Percentiles rank a stretch among this genome's conserved stretches.
Conservation (phyloP, 805 yeast genomes). For the Candida ponderosae region DNA sequence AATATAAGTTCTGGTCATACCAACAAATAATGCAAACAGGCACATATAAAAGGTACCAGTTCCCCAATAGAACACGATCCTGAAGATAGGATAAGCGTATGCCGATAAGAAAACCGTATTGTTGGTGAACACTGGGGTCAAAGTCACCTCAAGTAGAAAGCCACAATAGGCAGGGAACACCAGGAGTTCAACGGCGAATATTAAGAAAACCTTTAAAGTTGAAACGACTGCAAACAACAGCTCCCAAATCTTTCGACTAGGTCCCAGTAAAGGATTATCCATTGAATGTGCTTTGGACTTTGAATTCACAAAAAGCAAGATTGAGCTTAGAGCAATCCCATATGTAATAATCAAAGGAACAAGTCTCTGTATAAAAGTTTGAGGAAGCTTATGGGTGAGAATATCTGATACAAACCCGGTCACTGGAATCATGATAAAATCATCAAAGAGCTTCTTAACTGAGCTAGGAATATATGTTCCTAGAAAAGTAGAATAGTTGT, state of each 20-base stretch:
- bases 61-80: slow-evolving; percentile 42
- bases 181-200: slow-evolving; percentile 74
- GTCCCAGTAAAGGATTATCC: slow-evolving; percentile 39
- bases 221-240: slow-evolving; percentile 46
- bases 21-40: slow-evolving; percentile 75
- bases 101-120: not conserved
- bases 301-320: slow-evolving; percentile 24
- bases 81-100: not conserved
- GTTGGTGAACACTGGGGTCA: slow-evolving; percentile 46
- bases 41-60: slow-evolving; percentile 85
- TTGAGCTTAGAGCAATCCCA: slow-evolving; percentile 15
- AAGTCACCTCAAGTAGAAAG: slow-evolving; percentile 57
- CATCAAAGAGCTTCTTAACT: slow-evolving; percentile 1
- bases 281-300: slow-evolving; percentile 21
- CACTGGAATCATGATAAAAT: slow-evolving; percentile 14
- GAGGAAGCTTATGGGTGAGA: slow-evolving; percentile 17
- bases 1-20: slow-evolving; percentile 66
- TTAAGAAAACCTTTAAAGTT: slow-evolving; percentile 64
- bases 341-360: slow-evolving; percentile 30
- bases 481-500: too few relatives aligned
- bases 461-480: too few relatives aligned
- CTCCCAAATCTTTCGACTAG: slow-evolving; percentile 42
- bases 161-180: slow-evolving; percentile 88
- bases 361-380: slow-evolving; percentile 29
- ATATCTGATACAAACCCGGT: slow-evolving; percentile 12